These are phyloP conservation scores for Leptographium lundbergii DNA, from an alignment of 2,329 filamentous ascomycete species.

Conservation along the genomic window DNA sequence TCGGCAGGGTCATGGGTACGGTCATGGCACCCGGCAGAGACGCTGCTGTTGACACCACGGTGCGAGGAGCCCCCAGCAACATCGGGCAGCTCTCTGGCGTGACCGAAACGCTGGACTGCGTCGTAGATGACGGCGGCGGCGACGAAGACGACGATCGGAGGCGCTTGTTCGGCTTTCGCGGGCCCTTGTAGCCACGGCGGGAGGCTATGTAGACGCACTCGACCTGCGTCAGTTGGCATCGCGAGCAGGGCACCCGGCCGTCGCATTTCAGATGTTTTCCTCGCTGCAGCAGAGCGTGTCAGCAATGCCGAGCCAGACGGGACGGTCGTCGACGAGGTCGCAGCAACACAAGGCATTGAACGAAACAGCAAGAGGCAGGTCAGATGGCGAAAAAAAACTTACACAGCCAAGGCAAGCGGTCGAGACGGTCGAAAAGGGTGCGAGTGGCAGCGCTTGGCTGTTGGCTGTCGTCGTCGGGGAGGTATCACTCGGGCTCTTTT, in stretches of 20 bases:
- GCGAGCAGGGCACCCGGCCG: constrained; percentile 54
- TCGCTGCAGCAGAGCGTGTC: constrained; percentile 24
- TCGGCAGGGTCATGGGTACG: constrained; percentile 9
- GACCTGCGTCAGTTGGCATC: constrained; percentile 45
- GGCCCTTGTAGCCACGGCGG: constrained; percentile 62
- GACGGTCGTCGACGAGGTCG: neutral
- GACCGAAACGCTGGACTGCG: constrained; percentile 3
- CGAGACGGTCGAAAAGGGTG: constrained; percentile 16
- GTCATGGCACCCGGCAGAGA: neutral
- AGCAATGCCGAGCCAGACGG: neutral
- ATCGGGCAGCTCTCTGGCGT: constrained; percentile 28
- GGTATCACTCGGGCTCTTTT: constrained; percentile 3
- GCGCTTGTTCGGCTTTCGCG: constrained; percentile 38
- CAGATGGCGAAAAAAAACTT: neutral
- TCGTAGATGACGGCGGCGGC: constrained; percentile 12
- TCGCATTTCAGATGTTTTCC: constrained; percentile 67
- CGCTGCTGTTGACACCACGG: constrained; percentile 5
- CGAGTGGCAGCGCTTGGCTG: neutral
- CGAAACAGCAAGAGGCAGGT: neutral
- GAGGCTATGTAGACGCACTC: constrained; percentile 64
- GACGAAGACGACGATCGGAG: constrained; percentile 37
- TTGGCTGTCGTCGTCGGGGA: neutral
- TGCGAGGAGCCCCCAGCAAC: constrained; percentile 25
- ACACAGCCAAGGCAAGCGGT: constrained; percentile 44
- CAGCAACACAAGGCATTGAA: neutral